Evolutionary conservation across 192 early-diverging fungal species (phyloP).

Genomic region (Gonapodya sp.): DNA sequence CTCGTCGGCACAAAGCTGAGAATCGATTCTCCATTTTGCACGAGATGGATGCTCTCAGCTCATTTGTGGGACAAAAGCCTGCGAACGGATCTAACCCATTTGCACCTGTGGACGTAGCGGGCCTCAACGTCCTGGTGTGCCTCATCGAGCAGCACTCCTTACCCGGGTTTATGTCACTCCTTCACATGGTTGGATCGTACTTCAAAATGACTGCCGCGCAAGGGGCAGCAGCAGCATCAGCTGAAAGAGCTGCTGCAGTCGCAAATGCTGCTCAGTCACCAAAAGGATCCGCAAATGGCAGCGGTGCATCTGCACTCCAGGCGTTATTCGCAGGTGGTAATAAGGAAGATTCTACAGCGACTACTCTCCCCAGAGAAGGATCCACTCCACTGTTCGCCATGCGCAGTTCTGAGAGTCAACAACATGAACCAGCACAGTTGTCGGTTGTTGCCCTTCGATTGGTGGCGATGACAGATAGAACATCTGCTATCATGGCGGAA

Average conservation of each 20-base stretch:
- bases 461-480: constrained; percentile 66
- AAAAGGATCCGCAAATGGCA: background rate
- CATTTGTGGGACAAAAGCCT: constrained; percentile 2
- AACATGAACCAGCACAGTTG: background rate
- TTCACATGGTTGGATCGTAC: background rate
- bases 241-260: background rate
- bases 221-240: background rate
- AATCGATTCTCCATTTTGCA: background rate
- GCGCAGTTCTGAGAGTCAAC: background rate
- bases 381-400: background rate
- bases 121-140: background rate
- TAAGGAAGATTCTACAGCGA: background rate
- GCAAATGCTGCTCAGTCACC: background rate
- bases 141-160: background rate
- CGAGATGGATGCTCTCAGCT: background rate
- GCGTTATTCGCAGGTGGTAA: background rate
- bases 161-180: constrained; percentile 1
- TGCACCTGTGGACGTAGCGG: background rate
- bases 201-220: background rate
- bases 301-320: background rate
- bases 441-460: constrained; percentile 56
- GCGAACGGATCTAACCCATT: background rate
- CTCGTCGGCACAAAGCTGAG: background rate
- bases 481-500: constrained; percentile 65
- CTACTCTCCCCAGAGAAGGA: background rate